These are phyloP conservation scores for Linderniella brevidens DNA, from an alignment of 257 asterid genomes.

Conservation along the genomic window DNA sequence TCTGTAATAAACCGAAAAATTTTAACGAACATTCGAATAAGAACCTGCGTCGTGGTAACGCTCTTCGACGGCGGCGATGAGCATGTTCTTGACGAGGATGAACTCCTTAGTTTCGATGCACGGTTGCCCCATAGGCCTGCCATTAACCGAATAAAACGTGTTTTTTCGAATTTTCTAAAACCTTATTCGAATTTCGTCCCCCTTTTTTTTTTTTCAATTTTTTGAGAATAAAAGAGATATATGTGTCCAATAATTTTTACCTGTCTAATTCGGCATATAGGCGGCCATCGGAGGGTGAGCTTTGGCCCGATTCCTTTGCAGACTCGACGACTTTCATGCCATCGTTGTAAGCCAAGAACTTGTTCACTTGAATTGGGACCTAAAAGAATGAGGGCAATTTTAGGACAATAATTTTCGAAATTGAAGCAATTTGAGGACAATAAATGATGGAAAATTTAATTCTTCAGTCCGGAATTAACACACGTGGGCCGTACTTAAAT, in stretches of 20 bases:
- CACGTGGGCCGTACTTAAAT: no score
- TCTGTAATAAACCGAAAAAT: no score
- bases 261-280: conserved; percentile 33
- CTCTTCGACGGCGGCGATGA: conserved; percentile 45
- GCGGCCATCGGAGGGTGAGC: conserved; percentile 16
- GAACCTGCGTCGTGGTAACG: conserved; percentile 50
- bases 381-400: conserved; percentile 6
- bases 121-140: conserved; percentile 39
- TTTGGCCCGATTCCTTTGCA: conserved; percentile 16
- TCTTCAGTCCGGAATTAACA: no score
- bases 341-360: conserved; percentile 30
- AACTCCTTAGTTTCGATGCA: conserved; percentile 46
- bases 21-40: no score
- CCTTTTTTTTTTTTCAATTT: no score
- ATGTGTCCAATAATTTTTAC: conserved; percentile 9
- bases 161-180: no score
- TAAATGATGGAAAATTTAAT: neutral
- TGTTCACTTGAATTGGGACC: conserved; percentile 58
- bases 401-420: neutral
- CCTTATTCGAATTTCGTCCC: no score
- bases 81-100: conserved; percentile 35
- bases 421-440: neutral
- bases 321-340: conserved; percentile 37
- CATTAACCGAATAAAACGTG: no score
- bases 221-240: no score